These are phyloP conservation scores for Fusarium proliferatum DNA, from an alignment of 2,329 filamentous ascomycete genomes.

Conservation along the genomic window DNA sequence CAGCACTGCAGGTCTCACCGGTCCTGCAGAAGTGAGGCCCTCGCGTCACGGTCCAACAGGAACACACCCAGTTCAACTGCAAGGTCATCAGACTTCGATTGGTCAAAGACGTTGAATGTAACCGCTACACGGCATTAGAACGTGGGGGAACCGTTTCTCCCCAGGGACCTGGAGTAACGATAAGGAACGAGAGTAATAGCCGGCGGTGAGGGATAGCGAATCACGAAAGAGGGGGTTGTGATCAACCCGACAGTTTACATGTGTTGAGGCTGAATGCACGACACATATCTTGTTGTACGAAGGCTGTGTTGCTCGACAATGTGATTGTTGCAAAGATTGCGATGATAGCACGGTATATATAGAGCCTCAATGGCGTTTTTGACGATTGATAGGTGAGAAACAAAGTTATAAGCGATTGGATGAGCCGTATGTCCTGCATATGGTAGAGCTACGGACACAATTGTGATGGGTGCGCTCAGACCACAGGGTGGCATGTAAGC, in stretches of 20 bases:
- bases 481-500: constrained; percentile 16
- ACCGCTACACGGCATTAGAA: constrained; percentile 19
- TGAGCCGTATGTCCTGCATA: constrained; percentile 2
- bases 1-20: constrained; percentile 19
- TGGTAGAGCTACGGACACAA: neutral
- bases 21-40: constrained; percentile 23
- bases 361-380: neutral
- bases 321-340: neutral
- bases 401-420: neutral
- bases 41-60: constrained; percentile 29
- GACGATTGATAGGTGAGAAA: neutral
- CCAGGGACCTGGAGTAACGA: constrained; percentile 11
- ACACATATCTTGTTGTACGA: neutral
- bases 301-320: neutral
- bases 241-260: constrained; percentile 1
- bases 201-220: constrained; percentile 30
- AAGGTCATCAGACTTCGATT: constrained; percentile 20
- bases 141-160: constrained; percentile 8
- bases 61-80: constrained; percentile 23
- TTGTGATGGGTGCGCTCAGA: constrained; percentile 23
- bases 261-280: constrained; percentile 13
- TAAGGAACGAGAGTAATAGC: neutral
- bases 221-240: neutral
- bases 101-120: constrained; percentile 24
- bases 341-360: neutral